A percentile compares a stretch with the other conserved stretches of the same genome.
Evolutionary conservation across 2,329 filamentous ascomycete species (phyloP).

Genomic region (Corniculantispora saksenae): DNA sequence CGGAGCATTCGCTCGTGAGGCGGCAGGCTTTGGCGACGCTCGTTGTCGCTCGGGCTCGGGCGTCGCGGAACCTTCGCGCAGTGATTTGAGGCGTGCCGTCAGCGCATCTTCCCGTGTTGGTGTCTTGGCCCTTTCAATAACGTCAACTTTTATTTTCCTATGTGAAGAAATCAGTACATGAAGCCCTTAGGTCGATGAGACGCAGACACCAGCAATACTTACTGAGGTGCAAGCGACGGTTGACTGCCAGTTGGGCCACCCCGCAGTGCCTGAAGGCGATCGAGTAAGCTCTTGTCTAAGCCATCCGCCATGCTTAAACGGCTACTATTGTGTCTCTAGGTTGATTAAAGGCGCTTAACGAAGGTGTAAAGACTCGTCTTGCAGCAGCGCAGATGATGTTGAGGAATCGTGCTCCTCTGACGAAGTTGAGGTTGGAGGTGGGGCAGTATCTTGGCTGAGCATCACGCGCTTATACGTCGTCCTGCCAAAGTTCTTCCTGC

Average conservation of each 20-base stretch:
- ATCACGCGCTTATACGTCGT: not conserved
- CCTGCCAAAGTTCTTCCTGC: too few relatives aligned
- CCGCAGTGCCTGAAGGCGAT: slow-evolving; percentile 55
- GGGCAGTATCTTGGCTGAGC: slow-evolving; percentile 6
- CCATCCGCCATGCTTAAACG: slow-evolving; percentile 33
- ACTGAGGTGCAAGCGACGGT: slow-evolving; percentile 40
- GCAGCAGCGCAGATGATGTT: not conserved
- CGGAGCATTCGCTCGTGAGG: not conserved
- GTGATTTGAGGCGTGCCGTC: slow-evolving; percentile 51
- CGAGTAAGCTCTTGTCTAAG: slow-evolving; percentile 50
- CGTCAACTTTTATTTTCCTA: slow-evolving; percentile 34
- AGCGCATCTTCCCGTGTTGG: slow-evolving; percentile 53
- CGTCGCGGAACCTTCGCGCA: slow-evolving; percentile 43
- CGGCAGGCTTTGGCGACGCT: slow-evolving; percentile 22
- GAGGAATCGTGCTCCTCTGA: not conserved
- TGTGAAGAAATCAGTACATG: slow-evolving; percentile 1
- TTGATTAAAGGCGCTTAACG: not conserved
- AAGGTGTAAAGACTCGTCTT: not conserved
- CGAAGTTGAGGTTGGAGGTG: slow-evolving; percentile 1
- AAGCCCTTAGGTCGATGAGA: not conserved
- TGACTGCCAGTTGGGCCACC: slow-evolving; percentile 40
- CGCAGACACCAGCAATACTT: not conserved
- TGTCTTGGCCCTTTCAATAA: slow-evolving; percentile 45
- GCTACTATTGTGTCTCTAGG: not conserved
- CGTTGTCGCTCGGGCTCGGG: not conserved